phyloP scores from a whole-genome alignment of 1,139 yeast genomes.

The Candida sojae region DNA sequence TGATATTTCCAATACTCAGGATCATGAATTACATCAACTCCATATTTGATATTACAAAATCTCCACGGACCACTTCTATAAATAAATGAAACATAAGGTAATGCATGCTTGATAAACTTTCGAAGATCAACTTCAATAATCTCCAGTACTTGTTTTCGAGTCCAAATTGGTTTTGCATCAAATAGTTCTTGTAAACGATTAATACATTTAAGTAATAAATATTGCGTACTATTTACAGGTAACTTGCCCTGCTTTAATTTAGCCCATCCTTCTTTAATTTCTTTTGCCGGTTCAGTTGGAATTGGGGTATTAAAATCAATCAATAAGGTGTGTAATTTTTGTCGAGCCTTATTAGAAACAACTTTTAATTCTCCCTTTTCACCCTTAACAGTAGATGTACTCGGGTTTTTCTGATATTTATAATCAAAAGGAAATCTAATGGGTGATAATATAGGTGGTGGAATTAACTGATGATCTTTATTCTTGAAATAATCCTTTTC shows the following conservation, averaged over 20 bases:
- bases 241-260: slow-evolving; percentile 21
- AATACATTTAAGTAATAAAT: slow-evolving; percentile 48
- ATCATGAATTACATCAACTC: slow-evolving; percentile 71
- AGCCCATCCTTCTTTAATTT: slow-evolving; percentile 36
- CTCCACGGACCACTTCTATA: slow-evolving; percentile 95
- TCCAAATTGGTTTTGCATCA: slow-evolving; percentile 79
- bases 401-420: slow-evolving; percentile 42
- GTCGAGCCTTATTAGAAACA: slow-evolving; percentile 35
- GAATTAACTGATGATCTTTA: slow-evolving; percentile 68
- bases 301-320: slow-evolving; percentile 34
- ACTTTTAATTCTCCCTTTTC: slow-evolving; percentile 56
- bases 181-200: slow-evolving; percentile 56
- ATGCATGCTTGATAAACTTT: slow-evolving; percentile 64
- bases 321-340: slow-evolving; percentile 50
- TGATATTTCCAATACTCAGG: slow-evolving; percentile 66
- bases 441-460: slow-evolving; percentile 84
- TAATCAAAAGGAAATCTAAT: slow-evolving; percentile 74
- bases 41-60: slow-evolving; percentile 78
- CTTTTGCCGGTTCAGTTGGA: slow-evolving; percentile 35
- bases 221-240: slow-evolving; percentile 29
- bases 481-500: slow-evolving; percentile 18
- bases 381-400: slow-evolving; percentile 61
- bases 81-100: slow-evolving; percentile 81
- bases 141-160: slow-evolving; percentile 70
- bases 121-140: slow-evolving; percentile 55